Base-by-base conservation (phyloP, 129 eudicot species). In the Heracleum sosnowskyi region DNA sequence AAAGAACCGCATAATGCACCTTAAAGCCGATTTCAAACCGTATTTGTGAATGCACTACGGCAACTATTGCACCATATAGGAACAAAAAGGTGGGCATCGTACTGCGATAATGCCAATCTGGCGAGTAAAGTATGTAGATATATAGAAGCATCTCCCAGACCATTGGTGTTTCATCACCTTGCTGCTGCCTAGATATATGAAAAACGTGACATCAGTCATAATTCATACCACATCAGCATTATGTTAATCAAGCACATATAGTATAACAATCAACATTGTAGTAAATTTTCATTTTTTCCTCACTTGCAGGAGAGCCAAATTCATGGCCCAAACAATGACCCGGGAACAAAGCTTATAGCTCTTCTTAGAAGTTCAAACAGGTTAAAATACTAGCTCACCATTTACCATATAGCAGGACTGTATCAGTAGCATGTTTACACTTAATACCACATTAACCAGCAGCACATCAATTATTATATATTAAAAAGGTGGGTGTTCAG, bases 51-150 rank as follows among this genome's bases (percentile, higher is more conserved):
- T 89, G 93, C 45, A 84, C 69, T 41, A 84, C 81, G 1, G 90
- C 93, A 45, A 89, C 83, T 1, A 85, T 51, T 72, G 80, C 80
- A 1, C 90, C 93, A 11, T 89, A 89, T 2, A 89, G 84, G 77
- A 89, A 89, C 64, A 89, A 73, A 79, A 89, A 84, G 18, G 89
- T 92, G 60, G 97, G 97, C 97, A 92, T 92, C 49, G 97, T 92
- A 64, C 93, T 88, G 80, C 86, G 88, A 76, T 89, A 89, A 69
- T 89, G 93, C 93, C 93, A 89, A 62, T 89, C 89, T 0, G 93
- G 90, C 0, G 93, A 89, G 69, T 89, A 89, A 37, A 88, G 89
- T 74, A 88, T 88, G 80, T 88, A 88, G 84, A 88, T 78, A 73
- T 85, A 88, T 60, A 88, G 83, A 63, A 85, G 89, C 92, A 89